phyloP scores from a whole-genome alignment of 441 rosid species.

The Breynia disticha region DNA sequence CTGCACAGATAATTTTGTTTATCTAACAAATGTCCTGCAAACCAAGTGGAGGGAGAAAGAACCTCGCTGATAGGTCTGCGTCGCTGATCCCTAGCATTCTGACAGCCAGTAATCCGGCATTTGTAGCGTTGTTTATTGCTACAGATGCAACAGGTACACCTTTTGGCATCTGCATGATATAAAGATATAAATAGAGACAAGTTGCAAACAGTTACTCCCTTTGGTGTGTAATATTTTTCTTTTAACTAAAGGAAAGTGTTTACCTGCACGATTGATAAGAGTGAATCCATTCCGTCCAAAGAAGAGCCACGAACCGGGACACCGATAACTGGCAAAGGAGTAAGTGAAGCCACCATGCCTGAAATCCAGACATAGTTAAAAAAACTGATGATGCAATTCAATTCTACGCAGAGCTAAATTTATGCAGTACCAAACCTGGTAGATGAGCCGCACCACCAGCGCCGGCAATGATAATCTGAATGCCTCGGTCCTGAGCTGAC shows the following conservation, averaged over 20 bases:
- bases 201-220: too few relatives aligned
- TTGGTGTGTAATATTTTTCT: too few relatives aligned
- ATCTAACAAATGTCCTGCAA: not conserved
- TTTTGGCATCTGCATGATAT: constrained; percentile 63
- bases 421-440: constrained; percentile 47
- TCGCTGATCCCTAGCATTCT: constrained; percentile 64
- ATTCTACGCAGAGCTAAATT: not conserved
- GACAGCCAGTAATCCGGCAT: constrained; percentile 77
- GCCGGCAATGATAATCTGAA: constrained; percentile 84
- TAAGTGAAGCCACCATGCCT: constrained; percentile 97
- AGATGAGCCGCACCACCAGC: constrained; percentile 99
- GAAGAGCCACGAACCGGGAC: constrained; percentile 83
- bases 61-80: constrained; percentile 58
- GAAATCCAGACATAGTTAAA: constrained; percentile 11
- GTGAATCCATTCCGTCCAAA: constrained; percentile 88
- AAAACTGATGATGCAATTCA: not conserved
- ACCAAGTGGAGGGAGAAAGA: not conserved
- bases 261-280: constrained; percentile 93
- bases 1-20: not conserved
- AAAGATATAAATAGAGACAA: too few relatives aligned
- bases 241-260: not conserved
- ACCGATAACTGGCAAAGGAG: constrained; percentile 90
- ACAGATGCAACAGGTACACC: constrained; percentile 96
- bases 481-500: constrained; percentile 57
- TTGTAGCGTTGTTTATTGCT: constrained; percentile 80